Evolutionary conservation across 805 yeast genomes (phyloP), one percentile per base, ranked within the genome.

Genomic region (Lachancea thermotolerans): DNA sequence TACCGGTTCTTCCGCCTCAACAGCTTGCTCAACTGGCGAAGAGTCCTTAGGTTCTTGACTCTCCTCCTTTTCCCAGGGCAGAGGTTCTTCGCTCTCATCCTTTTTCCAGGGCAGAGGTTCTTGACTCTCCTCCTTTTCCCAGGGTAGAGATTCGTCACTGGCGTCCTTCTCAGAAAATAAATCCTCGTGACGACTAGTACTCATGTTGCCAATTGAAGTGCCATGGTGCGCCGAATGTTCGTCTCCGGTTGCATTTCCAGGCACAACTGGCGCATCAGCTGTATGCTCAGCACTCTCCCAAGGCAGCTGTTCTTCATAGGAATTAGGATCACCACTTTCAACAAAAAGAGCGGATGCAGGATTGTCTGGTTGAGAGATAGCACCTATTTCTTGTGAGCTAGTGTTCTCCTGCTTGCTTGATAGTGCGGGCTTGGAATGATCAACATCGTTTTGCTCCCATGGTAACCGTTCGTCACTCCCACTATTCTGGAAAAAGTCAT

Each of bases 61-160:
- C 11, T 35, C 35, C 35, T 39, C 4, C 6, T 14, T 37, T 27
- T 52, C 57, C 54, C 55, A 52, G n/a, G 55, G 57, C 41, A 50
- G 44, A 10, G 41, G 42, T 37, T n/a, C n/a, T n/a, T n/a, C n/a
- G n/a, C n/a, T n/a, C n/a, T n/a, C n/a, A n/a, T n/a, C n/a, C n/a
- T n/a, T n/a, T n/a, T n/a, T n/a, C n/a, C n/a, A n/a, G n/a, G n/a
- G n/a, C n/a, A n/a, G n/a, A 9, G 7, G 32, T 11, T 34, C 37
- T 35, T 27, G 21, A 12, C 16, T 25, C 11, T 35, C 35, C 35
- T 39, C 4, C 6, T 14, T 37, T 27, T 52, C 57, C 54, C 55
- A 52, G n/a, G 55, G 57, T 39, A 50, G 44, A 10, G 41, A 40
- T 37, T 53, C 55, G 21, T 35, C 27, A 10, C 16, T 39, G 5